Conservation (phyloP, 2,329 filamentous ascomycete species). For the Rachicladosporium sp. region DNA sequence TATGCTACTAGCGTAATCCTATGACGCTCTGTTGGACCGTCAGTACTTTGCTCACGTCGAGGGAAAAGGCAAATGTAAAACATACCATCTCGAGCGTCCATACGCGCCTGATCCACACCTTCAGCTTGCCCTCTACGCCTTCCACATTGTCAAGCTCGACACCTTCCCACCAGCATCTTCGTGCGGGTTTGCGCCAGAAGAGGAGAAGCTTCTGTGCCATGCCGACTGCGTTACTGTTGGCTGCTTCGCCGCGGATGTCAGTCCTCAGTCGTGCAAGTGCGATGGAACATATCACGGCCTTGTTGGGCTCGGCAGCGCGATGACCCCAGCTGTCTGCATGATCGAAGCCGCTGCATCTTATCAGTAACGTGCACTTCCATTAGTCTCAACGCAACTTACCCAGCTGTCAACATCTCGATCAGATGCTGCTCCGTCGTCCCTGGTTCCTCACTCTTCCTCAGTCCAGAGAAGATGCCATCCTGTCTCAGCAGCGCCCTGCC, state of each 20-base stretch:
- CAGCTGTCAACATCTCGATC: constrained; percentile 97
- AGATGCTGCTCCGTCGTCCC: constrained; percentile 96
- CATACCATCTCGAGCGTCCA: constrained; percentile 93
- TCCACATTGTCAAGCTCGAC: constrained; percentile 83
- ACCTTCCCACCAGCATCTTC: constrained; percentile 98
- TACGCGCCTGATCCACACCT: constrained; percentile 95
- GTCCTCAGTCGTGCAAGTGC: constrained; percentile 85
- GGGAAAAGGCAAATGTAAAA: constrained; percentile 5
- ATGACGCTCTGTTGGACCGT: constrained; percentile 17
- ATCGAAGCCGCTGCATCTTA: constrained; percentile 66
- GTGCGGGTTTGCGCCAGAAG: constrained; percentile 94
- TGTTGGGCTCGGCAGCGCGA: constrained; percentile 92
- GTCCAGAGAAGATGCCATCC: constrained; percentile 87
- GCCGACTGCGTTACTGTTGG: constrained; percentile 66
- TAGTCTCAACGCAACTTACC: constrained; percentile 46
- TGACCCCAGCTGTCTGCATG: constrained; percentile 94
- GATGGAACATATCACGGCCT: constrained; percentile 94
- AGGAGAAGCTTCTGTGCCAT: constrained; percentile 97
- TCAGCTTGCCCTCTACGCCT: constrained; percentile 80
- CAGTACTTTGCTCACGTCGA: not conserved
- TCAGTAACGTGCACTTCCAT: not conserved
- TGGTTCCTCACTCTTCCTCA: constrained; percentile 88
- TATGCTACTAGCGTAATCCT: constrained; percentile 14
- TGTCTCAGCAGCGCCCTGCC: constrained; percentile 77
- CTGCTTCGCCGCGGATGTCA: constrained; percentile 57